These are phyloP conservation scores for Pistacia vera DNA, from an alignment of 345 rosid species.

Conservation along the genomic window DNA sequence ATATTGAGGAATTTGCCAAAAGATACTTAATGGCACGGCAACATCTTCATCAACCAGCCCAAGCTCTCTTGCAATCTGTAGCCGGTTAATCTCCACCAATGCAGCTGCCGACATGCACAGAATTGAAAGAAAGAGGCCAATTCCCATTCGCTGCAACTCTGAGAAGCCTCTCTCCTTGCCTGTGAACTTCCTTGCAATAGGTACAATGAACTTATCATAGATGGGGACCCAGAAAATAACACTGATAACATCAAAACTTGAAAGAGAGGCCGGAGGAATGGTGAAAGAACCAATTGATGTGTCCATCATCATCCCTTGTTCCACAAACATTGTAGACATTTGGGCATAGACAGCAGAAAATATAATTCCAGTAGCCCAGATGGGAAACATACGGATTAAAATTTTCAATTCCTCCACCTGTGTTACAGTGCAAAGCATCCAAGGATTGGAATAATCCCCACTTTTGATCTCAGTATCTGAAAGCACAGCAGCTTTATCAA, in stretches of 20 bases:
- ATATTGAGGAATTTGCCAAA: conserved; percentile 95
- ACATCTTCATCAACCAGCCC: conserved; percentile 55
- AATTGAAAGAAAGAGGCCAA: conserved; percentile 79
- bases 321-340: conserved; percentile 91
- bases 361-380: conserved; percentile 90
- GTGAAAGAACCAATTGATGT: conserved; percentile 77
- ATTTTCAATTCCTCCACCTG: conserved; percentile 96
- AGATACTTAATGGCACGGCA: conserved; percentile 69
- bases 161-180: conserved; percentile 91
- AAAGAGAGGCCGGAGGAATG: conserved; percentile 90
- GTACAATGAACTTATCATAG: conserved; percentile 76
- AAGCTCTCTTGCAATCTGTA: conserved; percentile 70
- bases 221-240: conserved; percentile 90
- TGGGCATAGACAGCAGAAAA: conserved; percentile 88
- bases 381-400: conserved; percentile 87
- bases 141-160: conserved; percentile 87
- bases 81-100: conserved; percentile 66
- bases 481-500: conserved; percentile 88
- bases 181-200: conserved; percentile 76
- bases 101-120: conserved; percentile 87
- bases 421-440: conserved; percentile 90
- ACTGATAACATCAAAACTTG: conserved; percentile 71
- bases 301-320: conserved; percentile 92
- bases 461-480: conserved; percentile 62
- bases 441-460: conserved; percentile 59